A percentile compares a stretch with the other conserved stretches of the same genome.
phyloP scores from a whole-genome alignment of 2,329 filamentous ascomycete species.

The Sclerotinia borealis region DNA sequence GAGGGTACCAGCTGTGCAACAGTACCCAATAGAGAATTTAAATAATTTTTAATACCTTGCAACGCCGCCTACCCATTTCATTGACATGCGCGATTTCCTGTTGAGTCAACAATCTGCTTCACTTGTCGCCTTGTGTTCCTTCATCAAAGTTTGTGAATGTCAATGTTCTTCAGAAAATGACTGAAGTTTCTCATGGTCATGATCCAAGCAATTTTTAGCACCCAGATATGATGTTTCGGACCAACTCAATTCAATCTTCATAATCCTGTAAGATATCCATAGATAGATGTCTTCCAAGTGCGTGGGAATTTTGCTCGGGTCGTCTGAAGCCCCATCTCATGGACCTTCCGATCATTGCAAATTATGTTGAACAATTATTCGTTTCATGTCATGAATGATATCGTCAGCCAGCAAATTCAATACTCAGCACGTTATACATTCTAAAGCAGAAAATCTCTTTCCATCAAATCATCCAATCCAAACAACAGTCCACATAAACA shows the following conservation, averaged over 20 bases:
- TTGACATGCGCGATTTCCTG: not conserved
- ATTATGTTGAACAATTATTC: not conserved
- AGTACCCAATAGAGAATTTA: not conserved
- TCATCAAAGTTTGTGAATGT: not conserved
- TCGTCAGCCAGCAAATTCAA: not conserved
- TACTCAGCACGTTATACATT: not conserved
- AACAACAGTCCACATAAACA: not conserved
- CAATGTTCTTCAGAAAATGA: not conserved
- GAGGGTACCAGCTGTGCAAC: not conserved
- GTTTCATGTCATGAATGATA: not conserved
- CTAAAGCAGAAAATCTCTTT: not conserved
- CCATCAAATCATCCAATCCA: not conserved
- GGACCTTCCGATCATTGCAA: not conserved
- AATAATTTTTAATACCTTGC: not conserved
- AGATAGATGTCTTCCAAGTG: not conserved
- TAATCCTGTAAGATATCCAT: not conserved
- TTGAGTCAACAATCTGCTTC: not conserved
- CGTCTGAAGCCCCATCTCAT: not conserved
- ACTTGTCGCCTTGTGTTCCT: not conserved
- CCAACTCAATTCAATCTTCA: not conserved
- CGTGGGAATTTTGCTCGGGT: not conserved
- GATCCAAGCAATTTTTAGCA: not conserved
- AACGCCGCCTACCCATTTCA: not conserved
- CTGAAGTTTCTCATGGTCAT: not conserved
- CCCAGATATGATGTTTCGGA: not conserved